Percentiles rank a stretch among this genome's conserved stretches.
Evolutionary conservation across 2,329 filamentous ascomycete species (phyloP).

Genomic region (Penicillium sp.): DNA sequence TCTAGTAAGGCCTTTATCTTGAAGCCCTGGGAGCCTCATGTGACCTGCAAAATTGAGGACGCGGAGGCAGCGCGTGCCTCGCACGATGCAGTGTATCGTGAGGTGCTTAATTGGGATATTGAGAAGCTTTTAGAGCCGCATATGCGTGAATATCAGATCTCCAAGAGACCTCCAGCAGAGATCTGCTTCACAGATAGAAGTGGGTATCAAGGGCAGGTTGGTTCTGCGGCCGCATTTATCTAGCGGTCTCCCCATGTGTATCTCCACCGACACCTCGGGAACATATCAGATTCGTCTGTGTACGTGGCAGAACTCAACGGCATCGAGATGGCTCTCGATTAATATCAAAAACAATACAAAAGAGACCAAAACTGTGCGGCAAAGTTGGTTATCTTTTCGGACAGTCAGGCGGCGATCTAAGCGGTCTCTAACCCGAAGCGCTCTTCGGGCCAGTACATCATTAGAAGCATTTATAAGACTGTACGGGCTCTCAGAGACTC

Average conservation of each 20-base stretch:
- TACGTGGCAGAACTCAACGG: too few species aligned
- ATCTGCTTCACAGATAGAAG: slow-evolving; percentile 3
- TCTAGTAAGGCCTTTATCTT: neutral
- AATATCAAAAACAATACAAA: too few species aligned
- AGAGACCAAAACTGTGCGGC: too few species aligned
- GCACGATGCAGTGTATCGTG: neutral
- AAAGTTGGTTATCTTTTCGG: too few species aligned
- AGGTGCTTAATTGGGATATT: neutral
- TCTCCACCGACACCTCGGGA: neutral
- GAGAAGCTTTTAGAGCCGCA: neutral
- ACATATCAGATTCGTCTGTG: neutral
- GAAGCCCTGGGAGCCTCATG: neutral
- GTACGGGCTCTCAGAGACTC: neutral
- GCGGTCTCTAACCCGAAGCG: slow-evolving; percentile 12
- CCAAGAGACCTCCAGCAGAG: neutral
- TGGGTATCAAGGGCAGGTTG: too few species aligned
- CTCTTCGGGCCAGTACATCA: neutral
- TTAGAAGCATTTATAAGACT: neutral
- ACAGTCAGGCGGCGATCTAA: too few species aligned
- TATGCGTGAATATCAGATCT: neutral
- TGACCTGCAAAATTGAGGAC: neutral
- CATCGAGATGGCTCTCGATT: too few species aligned
- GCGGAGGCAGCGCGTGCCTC: too few species aligned
- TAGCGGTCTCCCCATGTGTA: too few species aligned
- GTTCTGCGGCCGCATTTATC: neutral